Base-by-base conservation (phyloP, 1,139 yeast species). In the Lodderomyces oxycetoniae region DNA sequence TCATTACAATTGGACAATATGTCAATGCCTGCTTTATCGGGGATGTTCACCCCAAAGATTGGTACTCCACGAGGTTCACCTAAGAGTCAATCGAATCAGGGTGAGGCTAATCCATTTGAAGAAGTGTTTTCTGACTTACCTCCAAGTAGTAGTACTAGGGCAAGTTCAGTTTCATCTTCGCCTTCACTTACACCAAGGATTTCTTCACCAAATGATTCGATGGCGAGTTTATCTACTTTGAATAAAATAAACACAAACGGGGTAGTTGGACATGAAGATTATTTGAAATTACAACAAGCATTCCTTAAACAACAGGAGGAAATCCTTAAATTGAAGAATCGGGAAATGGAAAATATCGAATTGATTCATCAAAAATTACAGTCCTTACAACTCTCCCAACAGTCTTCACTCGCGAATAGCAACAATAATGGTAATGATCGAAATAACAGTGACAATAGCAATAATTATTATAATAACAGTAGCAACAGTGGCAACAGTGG, bases 41-140 rank as follows among this genome's bases (percentile, higher is more conserved):
- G 67, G 2, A 57, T 63, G 17, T 66, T 63, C 40, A 66, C 71
- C 0, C 73, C 73, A 2, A 50, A 48, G 11, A 53, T 66, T 21
- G 52, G 48, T 33, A 62, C 71, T 1, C 73, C 73, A 2, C 43
- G 47, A 13, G 48, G 46, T 19, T 46, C 52, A 10, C 49, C 50
- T 4, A n/a, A n/a, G n/a, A n/a, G n/a, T n/a, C 48, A 49, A 4
- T 16, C 10, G 5, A 17, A 24, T 12, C n/a, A 8, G 4, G 41
- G 48, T 3, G 67, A 60, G 31, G 52, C 46, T 12, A 67, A 67
- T 43, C 71, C 72, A 36, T 67, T 67, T 42, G 73, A 66, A 24
- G 53, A 49, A 17, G 51, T 59, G 1, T 63, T 64, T 31, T 34
- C 32, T 38, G 20, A 35, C 35, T 9, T 40, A 34, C 37, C 45